Base-by-base conservation (phyloP, 2,329 filamentous ascomycete species). In the Ophiostoma himal-ulmi region DNA sequence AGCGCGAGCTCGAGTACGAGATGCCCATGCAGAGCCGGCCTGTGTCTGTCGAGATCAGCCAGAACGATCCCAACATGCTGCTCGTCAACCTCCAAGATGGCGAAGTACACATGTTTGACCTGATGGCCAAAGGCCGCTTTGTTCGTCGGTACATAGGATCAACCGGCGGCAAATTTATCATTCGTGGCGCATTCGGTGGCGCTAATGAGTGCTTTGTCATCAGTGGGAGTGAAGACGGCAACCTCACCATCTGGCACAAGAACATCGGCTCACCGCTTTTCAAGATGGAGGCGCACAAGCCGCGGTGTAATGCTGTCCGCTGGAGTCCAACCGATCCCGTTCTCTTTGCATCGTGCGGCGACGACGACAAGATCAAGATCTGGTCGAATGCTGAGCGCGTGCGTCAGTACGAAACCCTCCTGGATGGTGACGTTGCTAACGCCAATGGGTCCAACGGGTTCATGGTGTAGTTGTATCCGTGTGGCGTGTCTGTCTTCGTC, bases 151-250 rank as follows among this genome's bases (percentile, higher is more conserved):
- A 91, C 77, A 83, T 87, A 20, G 94, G 93, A 0, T 91, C 94
- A 73, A 86, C 84, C 62, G 92, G 93, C 73, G 89, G 88, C 69
- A 82, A 90, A 1, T 97, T 83, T 77, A 86, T 97, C 70, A 96
- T 99, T 71, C 86, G 94, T 68, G 91, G 89, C 75, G 83, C 85
- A 0, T 95, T 97, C 79, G 95, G 95, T 22, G 95, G 95, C 41
- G 94, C 94, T 1, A 90, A 92, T 71, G 93, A 97, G 80, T 94
- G 90, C 77, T 97, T 97, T 78, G 90, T 98, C 11, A 84, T 96
- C 37, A 94, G 92, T 76, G 95, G 95, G 13, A 97, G 93, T 76
- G 93, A 97, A 85, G 87, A 88, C 73, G 88, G 88, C 1, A 84
- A 86, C 70, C 86, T 98, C 60, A 90, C 93, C 77, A 92, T 99